Conservation (phyloP, 495 filamentous ascomycete species). For the Bryoglossum gracile region DNA sequence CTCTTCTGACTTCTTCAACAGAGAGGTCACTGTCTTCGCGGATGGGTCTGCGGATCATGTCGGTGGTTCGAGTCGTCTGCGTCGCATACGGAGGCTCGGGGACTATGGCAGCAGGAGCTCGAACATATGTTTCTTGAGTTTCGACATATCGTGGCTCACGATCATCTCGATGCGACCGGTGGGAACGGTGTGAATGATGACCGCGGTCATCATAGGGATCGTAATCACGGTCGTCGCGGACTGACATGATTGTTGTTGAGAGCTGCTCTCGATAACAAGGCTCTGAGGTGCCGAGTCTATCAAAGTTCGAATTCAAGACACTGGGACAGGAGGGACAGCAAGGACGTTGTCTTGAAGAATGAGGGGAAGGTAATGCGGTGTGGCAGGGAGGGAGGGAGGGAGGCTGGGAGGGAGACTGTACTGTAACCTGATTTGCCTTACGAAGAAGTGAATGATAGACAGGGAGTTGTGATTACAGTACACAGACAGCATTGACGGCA, state of each 20-base stretch:
- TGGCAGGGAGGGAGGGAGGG: conserved; percentile 2
- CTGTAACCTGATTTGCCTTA: too few relatives aligned
- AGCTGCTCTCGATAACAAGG: too few relatives aligned
- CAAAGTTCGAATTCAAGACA: neutral
- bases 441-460: too few relatives aligned
- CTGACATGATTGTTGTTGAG: too few relatives aligned
- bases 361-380: neutral
- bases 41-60: conserved; percentile 44
- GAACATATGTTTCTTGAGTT: conserved; percentile 41
- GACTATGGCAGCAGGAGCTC: conserved; percentile 4
- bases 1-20: conserved; percentile 59
- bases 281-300: neutral
- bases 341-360: too few relatives aligned
- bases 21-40: conserved; percentile 53
- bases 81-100: conserved; percentile 28
- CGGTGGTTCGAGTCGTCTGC: conserved; percentile 34
- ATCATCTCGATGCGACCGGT: conserved; percentile 33
- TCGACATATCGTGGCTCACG: conserved; percentile 36
- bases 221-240: too few relatives aligned
- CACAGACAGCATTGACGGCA: too few relatives aligned
- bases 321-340: too few relatives aligned
- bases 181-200: conserved; percentile 8
- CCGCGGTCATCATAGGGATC: conserved; percentile 7
- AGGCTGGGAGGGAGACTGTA: neutral
- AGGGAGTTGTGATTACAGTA: too few relatives aligned